These are phyloP conservation scores for Kurtzmaniella quercitrusa DNA, from an alignment of 1,139 yeast species.

Conservation along the genomic window DNA sequence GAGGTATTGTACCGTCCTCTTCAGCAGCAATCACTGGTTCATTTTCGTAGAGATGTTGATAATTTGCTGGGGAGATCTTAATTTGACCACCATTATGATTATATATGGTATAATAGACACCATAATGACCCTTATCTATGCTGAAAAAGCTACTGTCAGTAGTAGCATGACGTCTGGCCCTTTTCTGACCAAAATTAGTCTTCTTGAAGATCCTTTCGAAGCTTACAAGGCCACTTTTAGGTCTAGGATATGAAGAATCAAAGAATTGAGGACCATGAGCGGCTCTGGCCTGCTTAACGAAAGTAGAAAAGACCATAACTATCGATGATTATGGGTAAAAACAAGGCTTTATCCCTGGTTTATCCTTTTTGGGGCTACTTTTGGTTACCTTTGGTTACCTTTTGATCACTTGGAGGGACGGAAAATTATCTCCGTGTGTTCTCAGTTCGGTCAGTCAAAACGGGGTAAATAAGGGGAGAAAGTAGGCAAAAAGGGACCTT, in stretches of 20 bases:
- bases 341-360: too few species aligned
- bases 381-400: too few species aligned
- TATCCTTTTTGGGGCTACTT: too few species aligned
- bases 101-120: conserved; percentile 40
- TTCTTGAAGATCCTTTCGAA: conserved; percentile 17
- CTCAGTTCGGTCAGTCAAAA: too few species aligned
- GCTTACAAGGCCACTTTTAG: conserved; percentile 19
- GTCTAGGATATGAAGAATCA: conserved; percentile 37
- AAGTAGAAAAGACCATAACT: conserved; percentile 19
- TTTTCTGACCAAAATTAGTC: conserved; percentile 16
- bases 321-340: neutral
- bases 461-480: too few species aligned
- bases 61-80: conserved; percentile 4
- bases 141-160: conserved; percentile 21
- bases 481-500: too few species aligned
- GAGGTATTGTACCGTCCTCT: neutral
- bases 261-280: conserved; percentile 30
- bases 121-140: conserved; percentile 42
- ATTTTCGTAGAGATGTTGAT: conserved; percentile 3
- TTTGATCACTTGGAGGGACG: too few species aligned
- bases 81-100: conserved; percentile 30
- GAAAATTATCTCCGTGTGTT: too few species aligned
- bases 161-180: conserved; percentile 29
- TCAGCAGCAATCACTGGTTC: neutral
- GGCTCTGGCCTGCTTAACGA: conserved; percentile 24